Percentiles rank a stretch among this genome's conserved stretches.
These are phyloP conservation scores for Aspergillus proliferans DNA, from an alignment of 2,329 filamentous ascomycete species.

Conservation along the genomic window DNA sequence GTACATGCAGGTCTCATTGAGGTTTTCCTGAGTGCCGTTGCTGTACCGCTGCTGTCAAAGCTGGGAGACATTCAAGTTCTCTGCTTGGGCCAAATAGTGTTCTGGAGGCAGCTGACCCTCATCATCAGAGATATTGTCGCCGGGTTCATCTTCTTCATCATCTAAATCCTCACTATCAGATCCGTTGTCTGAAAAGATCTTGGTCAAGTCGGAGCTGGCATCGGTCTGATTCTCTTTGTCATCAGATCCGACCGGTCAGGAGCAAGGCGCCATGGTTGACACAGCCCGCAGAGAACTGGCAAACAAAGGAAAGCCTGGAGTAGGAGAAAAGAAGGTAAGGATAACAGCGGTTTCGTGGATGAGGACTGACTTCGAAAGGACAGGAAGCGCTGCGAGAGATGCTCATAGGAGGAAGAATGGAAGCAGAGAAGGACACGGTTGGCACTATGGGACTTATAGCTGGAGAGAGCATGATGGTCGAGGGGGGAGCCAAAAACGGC, in stretches of 20 bases:
- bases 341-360: neutral
- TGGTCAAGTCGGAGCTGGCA: no score
- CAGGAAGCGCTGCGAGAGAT: no score
- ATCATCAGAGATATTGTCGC: constrained; percentile 4
- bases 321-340: no score
- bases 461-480: neutral
- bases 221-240: no score
- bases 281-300: no score
- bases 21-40: neutral
- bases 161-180: neutral
- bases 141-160: constrained; percentile 5
- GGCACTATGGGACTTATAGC: neutral
- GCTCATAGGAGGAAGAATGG: neutral
- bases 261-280: no score
- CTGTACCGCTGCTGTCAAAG: constrained; percentile 17
- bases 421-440: neutral
- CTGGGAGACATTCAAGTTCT: constrained; percentile 15
- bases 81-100: constrained; percentile 14
- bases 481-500: neutral
- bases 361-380: neutral
- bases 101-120: constrained; percentile 10
- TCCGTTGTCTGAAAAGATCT: no score
- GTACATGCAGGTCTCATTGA: no score
- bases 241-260: no score
- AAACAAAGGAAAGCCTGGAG: no score